A percentile compares a stretch with the other conserved stretches of the same genome.
These are phyloP conservation scores for Orychophragmus violaceus DNA, from an alignment of 345 rosid genomes.

Conservation along the genomic window DNA sequence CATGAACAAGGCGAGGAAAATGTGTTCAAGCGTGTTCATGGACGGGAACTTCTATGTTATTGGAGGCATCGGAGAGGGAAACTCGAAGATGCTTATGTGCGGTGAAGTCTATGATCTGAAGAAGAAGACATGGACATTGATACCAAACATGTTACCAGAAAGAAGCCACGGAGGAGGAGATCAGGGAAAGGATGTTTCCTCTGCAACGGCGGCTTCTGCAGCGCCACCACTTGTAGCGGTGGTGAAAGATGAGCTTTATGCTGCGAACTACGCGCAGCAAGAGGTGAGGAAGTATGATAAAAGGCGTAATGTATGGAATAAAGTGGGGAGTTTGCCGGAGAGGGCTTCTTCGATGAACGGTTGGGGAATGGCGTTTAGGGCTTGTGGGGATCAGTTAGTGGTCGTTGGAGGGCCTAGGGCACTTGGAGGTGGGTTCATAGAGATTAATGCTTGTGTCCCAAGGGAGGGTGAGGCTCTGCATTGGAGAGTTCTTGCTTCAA, in stretches of 20 bases:
- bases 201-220: constrained; percentile 30
- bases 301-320: constrained; percentile 44
- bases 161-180: constrained; percentile 29
- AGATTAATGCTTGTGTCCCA: constrained; percentile 71
- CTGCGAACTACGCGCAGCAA: constrained; percentile 44
- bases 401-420: constrained; percentile 62
- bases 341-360: constrained; percentile 53
- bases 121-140: constrained; percentile 51
- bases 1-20: constrained; percentile 65
- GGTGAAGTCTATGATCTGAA: constrained; percentile 66
- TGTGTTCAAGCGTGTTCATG: constrained; percentile 78
- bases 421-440: constrained; percentile 45
- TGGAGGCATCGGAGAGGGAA: constrained; percentile 53
- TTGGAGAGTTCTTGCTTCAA: constrained; percentile 62
- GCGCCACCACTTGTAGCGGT: constrained; percentile 85
- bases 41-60: constrained; percentile 67
- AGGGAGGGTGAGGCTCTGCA: constrained; percentile 42
- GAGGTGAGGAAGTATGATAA: constrained; percentile 61
- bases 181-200: not conserved
- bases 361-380: constrained; percentile 91
- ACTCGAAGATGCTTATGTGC: constrained; percentile 32
- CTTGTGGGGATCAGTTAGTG: constrained; percentile 61
- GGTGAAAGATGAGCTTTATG: constrained; percentile 65
- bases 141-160: constrained; percentile 53
- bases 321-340: constrained; percentile 54